Evolutionary conservation across 768 basidiomycete genomes (phyloP), one percentile per base, ranked within the genome.

Genomic region (Leccinum longicurvipes): DNA sequence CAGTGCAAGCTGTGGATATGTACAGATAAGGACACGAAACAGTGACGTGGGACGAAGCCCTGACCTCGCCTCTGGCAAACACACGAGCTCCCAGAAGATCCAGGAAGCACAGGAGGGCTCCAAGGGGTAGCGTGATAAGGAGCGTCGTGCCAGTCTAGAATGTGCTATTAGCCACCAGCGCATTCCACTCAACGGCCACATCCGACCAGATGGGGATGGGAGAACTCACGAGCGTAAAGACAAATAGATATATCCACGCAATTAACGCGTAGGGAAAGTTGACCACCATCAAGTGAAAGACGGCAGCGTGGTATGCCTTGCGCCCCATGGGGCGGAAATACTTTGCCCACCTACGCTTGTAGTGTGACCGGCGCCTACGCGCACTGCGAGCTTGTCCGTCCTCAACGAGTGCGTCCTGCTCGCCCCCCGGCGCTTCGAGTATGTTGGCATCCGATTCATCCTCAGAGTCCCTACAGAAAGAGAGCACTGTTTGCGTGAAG

Each of bases 231-330:
- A 93, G 72, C 0, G 90, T 92, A 63, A 91, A 87, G 11, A 89
- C 83, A 62, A 92, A 90, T 15, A 89, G 74, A 66, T 83, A 91
- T 10, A 90, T 66, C 85, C 86, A 91, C n/a, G 87, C 86, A n/a
- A 75, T 66, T 56, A 92, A 71, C 15, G 87, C 87, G 62, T 81
- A 91, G 0, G 89, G 89, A 63, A 93, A 89, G 70, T 93, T 92
- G 62, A 92, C 47, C 24, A 87, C 74, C 41, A 84, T 66, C 21
- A 93, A 76, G 67, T 93, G 91, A 53, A 89, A 79, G 25, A 88
- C 69, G 0, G 88, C 74, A 24, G 76, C 69, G 61, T 85, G 88
- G 63, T 91, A 91, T n/a, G 77, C 77, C 56, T 62, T 72, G 57
- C 72, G 74, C 17, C 60, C 53, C 63, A 91, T 55, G 4, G 90